Conservation (phyloP, 1,284 basidiomycete species). For the Porogramme epimiltina region DNA sequence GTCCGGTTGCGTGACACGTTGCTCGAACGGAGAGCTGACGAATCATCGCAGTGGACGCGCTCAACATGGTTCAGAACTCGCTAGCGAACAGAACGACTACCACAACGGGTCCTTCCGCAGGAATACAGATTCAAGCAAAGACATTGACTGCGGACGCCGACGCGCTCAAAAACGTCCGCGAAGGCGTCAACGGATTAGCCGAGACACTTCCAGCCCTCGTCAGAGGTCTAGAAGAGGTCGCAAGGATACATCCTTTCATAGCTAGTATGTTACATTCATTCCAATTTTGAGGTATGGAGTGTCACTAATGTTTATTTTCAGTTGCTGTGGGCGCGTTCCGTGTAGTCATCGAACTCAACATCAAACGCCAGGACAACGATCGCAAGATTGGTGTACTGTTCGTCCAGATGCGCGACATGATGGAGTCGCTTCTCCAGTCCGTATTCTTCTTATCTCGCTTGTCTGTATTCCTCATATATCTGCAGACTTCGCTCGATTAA, state of each 20-base stretch:
- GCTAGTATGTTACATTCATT: not conserved
- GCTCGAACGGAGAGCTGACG: not conserved
- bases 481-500: slow-evolving; percentile 12
- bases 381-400: slow-evolving; percentile 42
- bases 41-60: not conserved
- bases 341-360: slow-evolving; percentile 40
- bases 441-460: not conserved
- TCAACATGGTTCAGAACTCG: not conserved
- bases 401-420: slow-evolving; percentile 47
- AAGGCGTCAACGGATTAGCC: not conserved
- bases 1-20: not conserved
- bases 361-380: slow-evolving; percentile 44
- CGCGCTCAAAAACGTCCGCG: not conserved
- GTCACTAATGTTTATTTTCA: slow-evolving; percentile 15
- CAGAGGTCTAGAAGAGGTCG: slow-evolving; percentile 8
- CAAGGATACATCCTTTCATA: slow-evolving; percentile 7
- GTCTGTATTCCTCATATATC: not conserved
- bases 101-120: not conserved
- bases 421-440: slow-evolving; percentile 43
- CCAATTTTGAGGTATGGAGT: not conserved
- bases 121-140: not conserved
- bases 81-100: not conserved
- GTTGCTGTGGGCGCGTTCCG: slow-evolving; percentile 47
- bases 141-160: not conserved
- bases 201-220: slow-evolving; percentile 5